A percentile compares a stretch with the other conserved stretches of the same genome.
Evolutionary conservation across 495 filamentous ascomycete species (phyloP).

Genomic region (Lophiostoma macrostomum): DNA sequence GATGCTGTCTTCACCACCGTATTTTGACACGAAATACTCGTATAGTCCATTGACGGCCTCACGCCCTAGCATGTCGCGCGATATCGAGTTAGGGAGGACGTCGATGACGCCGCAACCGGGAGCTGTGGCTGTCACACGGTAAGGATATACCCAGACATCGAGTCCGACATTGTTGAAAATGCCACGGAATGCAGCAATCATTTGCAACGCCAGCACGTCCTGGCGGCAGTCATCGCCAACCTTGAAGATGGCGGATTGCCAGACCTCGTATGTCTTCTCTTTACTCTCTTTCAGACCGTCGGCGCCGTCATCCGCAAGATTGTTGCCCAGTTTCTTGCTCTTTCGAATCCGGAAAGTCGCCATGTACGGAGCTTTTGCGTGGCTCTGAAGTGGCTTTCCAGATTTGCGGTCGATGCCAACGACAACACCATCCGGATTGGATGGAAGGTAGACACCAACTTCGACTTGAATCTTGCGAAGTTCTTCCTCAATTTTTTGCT

Average conservation of each 20-base stretch:
- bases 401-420: slow-evolving; percentile 97
- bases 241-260: slow-evolving; percentile 99
- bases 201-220: slow-evolving; percentile 92
- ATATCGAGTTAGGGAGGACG: slow-evolving; percentile 94
- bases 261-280: slow-evolving; percentile 68
- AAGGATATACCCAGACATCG: slow-evolving; percentile 95
- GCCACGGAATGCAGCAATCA: slow-evolving; percentile 94
- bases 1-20: slow-evolving; percentile 90
- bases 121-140: slow-evolving; percentile 96
- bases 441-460: slow-evolving; percentile 93
- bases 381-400: slow-evolving; percentile 93
- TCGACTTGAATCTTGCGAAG: slow-evolving; percentile 94
- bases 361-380: slow-evolving; percentile 98
- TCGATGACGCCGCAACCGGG: slow-evolving; percentile 98
- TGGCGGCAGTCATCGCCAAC: slow-evolving; percentile 98
- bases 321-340: slow-evolving; percentile 53
- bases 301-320: slow-evolving; percentile 40
- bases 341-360: slow-evolving; percentile 96
- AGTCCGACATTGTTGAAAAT: slow-evolving; percentile 93
- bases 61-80: slow-evolving; percentile 95
- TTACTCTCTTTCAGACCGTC: slow-evolving; percentile 12
- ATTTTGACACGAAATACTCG: slow-evolving; percentile 96
- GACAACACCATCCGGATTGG: slow-evolving; percentile 94
- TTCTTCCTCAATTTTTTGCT: slow-evolving; percentile 98
- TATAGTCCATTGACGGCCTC: slow-evolving; percentile 97